Evolutionary conservation across 768 basidiomycete species (phyloP), one percentile per base, ranked within the genome.

Genomic region (Leccinellum rugosiceps): DNA sequence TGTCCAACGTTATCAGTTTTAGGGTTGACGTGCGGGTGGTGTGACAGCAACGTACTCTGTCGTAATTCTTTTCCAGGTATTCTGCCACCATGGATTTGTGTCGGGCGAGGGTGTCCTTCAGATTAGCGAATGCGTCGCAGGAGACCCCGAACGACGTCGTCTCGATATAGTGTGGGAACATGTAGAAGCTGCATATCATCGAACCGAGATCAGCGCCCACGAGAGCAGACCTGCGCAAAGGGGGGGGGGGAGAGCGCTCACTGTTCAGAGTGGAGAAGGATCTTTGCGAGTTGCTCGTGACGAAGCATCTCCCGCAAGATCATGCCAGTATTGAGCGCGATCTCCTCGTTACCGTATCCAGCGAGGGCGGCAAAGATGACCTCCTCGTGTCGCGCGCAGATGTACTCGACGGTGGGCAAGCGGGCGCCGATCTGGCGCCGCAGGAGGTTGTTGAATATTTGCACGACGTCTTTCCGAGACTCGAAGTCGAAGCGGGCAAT

Each of bases 1-100:
- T 97, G 65, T 50, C 4, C 3, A 38, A 38, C 38, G n/a, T n/a
- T 4, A 38, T 38, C n/a, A 38, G 9, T n/a, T 17, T n/a, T 53
- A 4, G 17, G 45, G 15, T 43, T 58, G 11, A 58, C 38, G 32
- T 14, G 44, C 32, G 28, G 35, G 46, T 26, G 9, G 41, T 6
- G 17, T 23, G 17, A n/a, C 11, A 15, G 9, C 21, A 38, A 74
- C 88, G 58, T 65, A 96, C 94, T 60, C 92, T 82, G 65, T 99
- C 97, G 69, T 98, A 99, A 71, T 98, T 94, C 80, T 88, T 90
- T 72, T 98, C 97, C 7, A 99, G 81, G 71, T 94, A 99, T 59
- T 92, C 88, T 0, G 96, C 95, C 1, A 98, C 97, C 93, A 99
- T 98, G 6, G 93, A 84, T 71, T 98, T 99, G 74, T 99, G 97